phyloP scores from a whole-genome alignment of 2,329 filamentous ascomycete species.

The Chalara sp. region DNA sequence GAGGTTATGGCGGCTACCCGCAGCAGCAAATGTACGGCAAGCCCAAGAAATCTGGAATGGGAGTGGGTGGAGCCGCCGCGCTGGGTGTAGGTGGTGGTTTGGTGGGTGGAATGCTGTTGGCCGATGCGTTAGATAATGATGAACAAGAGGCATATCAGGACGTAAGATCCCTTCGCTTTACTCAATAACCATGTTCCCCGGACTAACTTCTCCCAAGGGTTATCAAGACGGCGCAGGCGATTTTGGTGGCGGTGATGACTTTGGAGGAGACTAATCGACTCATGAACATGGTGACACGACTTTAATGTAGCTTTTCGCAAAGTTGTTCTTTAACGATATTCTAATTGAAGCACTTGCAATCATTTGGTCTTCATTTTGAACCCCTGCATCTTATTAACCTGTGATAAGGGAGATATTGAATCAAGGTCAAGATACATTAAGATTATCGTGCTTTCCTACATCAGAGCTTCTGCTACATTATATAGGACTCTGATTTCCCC shows the following conservation, averaged over 20 bases:
- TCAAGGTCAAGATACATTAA: too few relatives aligned
- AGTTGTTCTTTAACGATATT: too few relatives aligned
- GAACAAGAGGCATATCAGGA: conserved; percentile 52
- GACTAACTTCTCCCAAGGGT: conserved; percentile 10
- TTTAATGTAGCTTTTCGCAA: too few relatives aligned
- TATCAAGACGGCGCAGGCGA: conserved; percentile 11
- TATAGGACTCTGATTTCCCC: too few relatives aligned
- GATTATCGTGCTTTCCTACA: too few relatives aligned
- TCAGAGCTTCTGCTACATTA: too few relatives aligned
- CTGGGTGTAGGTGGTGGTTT: conserved; percentile 77
- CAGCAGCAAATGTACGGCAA: conserved; percentile 29
- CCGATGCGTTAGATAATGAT: conserved; percentile 56
- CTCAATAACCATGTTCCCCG: conserved; percentile 28
- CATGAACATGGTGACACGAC: neutral
- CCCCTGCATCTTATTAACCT: too few relatives aligned
- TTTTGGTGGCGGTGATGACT: conserved; percentile 9
- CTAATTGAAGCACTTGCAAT: too few relatives aligned
- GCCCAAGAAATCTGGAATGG: conserved; percentile 45
- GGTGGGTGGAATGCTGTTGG: conserved; percentile 69
- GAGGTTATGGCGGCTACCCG: conserved; percentile 24
- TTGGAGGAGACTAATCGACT: conserved; percentile 15
- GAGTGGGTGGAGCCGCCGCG: conserved; percentile 66
- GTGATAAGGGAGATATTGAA: too few relatives aligned
- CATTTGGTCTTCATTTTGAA: too few relatives aligned
- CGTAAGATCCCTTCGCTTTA: neutral